Evolutionary conservation across 2,329 filamentous ascomycete species (phyloP), one percentile per base, ranked within the genome.

Genomic region (Gremmenia infestans): DNA sequence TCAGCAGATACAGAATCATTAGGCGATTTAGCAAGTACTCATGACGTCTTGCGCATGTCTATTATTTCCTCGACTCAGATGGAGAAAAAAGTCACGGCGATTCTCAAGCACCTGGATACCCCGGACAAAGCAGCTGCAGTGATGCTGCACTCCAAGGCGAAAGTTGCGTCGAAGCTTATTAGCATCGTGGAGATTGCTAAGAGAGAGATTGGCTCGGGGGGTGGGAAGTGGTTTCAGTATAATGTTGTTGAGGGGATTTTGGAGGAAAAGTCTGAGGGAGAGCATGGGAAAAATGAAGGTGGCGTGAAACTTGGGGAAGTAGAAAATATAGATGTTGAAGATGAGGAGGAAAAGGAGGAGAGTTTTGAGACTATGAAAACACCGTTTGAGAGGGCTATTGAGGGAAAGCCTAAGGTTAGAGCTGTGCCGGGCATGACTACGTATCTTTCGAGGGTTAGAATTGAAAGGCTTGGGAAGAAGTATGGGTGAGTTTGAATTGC

Each of bases 181-280:
- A 86, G 81, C 4, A 79, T 90, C 47, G 78, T 78, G 46, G 87
- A 91, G 70, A 83, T 88, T 39, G 78, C 77, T 54, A 86, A 87
- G 69, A 73, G 79, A 40, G 73, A 82, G 48, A 71, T 87, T 52
- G 72, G 65, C 35, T 74, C 76, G 50, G 70, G 73, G 42, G 75
- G 74, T 3, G 74, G 72, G 57, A 62, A 72, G 48, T 74, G 71
- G 71, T 74, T 65, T 56, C 70, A 74, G 54, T 75, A 75, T 60
- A 70, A 66, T 54, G 59, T 53, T 25, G 52, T 74, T 23, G 63
- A 65, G 40, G 54, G 53, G 23, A 51, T 64, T 25, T 46, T 66
- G 15, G 62, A 64, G 49, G 28, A 39, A 23, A 54, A 43, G 28
- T 32, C 28, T 12, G 2, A 4, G 9, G 15, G 39, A 61, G 73